Conservation (phyloP, 805 yeast species). For the Metschnikowia arizonensis region DNA sequence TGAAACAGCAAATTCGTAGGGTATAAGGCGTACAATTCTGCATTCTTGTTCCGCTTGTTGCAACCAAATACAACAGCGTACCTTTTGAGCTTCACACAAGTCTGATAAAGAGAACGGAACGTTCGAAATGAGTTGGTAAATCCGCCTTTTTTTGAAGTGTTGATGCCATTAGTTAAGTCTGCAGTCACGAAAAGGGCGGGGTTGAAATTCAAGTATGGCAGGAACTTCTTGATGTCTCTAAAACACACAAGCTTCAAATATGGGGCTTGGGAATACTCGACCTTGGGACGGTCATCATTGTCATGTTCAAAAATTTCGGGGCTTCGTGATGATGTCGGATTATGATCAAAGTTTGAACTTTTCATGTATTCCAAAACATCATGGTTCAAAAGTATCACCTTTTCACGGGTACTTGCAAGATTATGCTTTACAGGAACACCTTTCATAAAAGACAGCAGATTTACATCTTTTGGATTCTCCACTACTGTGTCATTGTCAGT, state of each 20-base stretch:
- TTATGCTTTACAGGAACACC: conserved; percentile 22
- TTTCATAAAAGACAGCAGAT: conserved; percentile 7
- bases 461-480: conserved; percentile 17
- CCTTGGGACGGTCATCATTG: conserved; percentile 7
- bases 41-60: conserved; percentile 48
- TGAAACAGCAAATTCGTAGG: conserved; percentile 41
- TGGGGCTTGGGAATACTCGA: conserved; percentile 33
- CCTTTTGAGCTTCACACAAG: conserved; percentile 47
- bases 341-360: conserved; percentile 34
- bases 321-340: conserved; percentile 13
- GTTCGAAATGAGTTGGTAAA: conserved; percentile 62
- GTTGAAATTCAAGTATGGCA: conserved; percentile 48
- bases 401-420: conserved; percentile 5
- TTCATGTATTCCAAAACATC: conserved; percentile 28
- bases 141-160: conserved; percentile 29
- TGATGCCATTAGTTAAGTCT: conserved; percentile 43
- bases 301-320: not conserved
- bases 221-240: conserved; percentile 42
- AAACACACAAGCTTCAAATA: conserved; percentile 67
- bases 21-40: conserved; percentile 54
- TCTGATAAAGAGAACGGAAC: conserved; percentile 61
- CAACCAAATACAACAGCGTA: conserved; percentile 76
- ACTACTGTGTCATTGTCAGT: conserved; percentile 19
- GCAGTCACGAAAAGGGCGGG: conserved; percentile 67
- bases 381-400: conserved; percentile 24